Evolutionary conservation across 2,329 filamentous ascomycete genomes (phyloP), one percentile per base, ranked within the genome.

Genomic region (Nigrograna mackinnonii): DNA sequence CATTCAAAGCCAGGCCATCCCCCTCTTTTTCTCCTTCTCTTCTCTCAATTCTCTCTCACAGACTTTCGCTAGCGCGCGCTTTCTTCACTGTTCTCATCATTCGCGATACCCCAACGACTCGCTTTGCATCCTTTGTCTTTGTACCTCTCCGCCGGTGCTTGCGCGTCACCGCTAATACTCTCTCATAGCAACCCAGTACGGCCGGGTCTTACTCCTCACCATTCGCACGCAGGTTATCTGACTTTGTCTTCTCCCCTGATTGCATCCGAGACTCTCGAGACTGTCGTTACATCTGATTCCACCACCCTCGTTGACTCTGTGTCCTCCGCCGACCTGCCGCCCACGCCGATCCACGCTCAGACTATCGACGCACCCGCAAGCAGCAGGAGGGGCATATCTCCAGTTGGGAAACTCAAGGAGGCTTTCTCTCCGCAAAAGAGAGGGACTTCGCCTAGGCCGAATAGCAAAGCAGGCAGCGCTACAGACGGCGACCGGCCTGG

Each of bases 401-500:
- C 87, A 9, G 83, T 80, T 38, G 81, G 83, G 58, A 88, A 84
- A 59, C 74, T 92, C 47, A 86, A 81, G 64, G 84, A 85, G 60
- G 86, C 85, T 11, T 89, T 94, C 58, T 80, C 73, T 44, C 67
- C 64, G 13, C 56, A 53, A 6, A 54, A 56, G 37, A 55, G 59
- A 35, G 49, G 58, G 12, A 60, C 62, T 6, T 58, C 62, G 18
- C 58, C 65, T 17, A 66, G 59, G 41, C 18, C 34, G 21, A 37
- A 52, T 26, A 55, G 49, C 22, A 57, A 61, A 21, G 43, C 47
- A 31, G 55, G 49, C 22, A 57, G 61, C 22, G 43, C 47, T 31
- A 43, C 53, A 14, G 69, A 74, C 22, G 68, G 69, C 28, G 50
- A 60, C 9, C 75, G 71, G 42, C 71, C 74, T 5, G 66, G 62